phyloP scores from a whole-genome alignment of 495 filamentous ascomycete genomes.

The Penicillium paradoxum region DNA sequence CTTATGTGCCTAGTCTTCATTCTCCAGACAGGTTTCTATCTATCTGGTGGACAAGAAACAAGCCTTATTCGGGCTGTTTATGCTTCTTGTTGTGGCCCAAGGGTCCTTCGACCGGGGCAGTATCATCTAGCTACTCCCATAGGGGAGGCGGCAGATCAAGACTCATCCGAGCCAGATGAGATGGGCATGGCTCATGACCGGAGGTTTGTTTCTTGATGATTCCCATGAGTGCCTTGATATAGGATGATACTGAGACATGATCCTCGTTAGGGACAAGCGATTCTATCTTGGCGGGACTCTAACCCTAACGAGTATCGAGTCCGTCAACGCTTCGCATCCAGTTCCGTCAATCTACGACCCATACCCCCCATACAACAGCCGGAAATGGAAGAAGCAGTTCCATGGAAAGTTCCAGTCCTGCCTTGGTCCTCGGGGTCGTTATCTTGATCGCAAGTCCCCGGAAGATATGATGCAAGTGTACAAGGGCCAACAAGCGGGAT shows the following conservation, averaged over 20 bases:
- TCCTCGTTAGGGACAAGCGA: conserved; percentile 9
- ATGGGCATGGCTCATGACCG: conserved; percentile 13
- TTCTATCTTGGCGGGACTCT: conserved; percentile 28
- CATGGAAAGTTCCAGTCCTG: conserved; percentile 39
- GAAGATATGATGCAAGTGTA: conserved; percentile 47
- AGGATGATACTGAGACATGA: not conserved
- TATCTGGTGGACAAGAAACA: conserved; percentile 2
- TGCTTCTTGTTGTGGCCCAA: not conserved
- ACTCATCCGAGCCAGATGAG: conserved; percentile 14
- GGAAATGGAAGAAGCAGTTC: conserved; percentile 38
- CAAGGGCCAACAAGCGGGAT: conserved; percentile 29
- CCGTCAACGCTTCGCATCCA: conserved; percentile 13
- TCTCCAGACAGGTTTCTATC: conserved; percentile 4
- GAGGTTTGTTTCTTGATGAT: conserved; percentile 10
- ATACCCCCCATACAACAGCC: conserved; percentile 48
- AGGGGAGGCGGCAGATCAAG: conserved; percentile 7
- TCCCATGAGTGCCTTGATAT: no score
- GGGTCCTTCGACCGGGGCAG: conserved; percentile 19
- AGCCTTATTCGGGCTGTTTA: not conserved
- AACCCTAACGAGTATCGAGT: conserved; percentile 19
- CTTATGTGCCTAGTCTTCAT: conserved; percentile 7
- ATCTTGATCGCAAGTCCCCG: conserved; percentile 36
- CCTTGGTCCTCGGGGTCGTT: conserved; percentile 41
- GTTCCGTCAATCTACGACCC: conserved; percentile 40
- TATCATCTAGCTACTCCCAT: conserved; percentile 4